phyloP scores from a whole-genome alignment of 2,329 filamentous ascomycete species.

The Botryotinia convoluta region DNA sequence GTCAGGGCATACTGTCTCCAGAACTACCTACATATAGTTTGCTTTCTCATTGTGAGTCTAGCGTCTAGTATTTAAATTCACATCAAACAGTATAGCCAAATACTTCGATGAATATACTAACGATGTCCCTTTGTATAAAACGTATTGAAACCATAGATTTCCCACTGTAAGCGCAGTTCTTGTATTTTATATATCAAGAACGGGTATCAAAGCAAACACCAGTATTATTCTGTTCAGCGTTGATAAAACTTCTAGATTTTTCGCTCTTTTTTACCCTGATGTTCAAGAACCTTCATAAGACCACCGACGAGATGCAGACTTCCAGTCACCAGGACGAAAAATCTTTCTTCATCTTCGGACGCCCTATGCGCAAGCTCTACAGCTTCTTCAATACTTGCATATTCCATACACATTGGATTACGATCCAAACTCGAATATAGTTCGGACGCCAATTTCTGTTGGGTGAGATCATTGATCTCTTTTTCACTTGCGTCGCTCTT shows the following conservation, averaged over 20 bases:
- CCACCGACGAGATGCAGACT: slow-evolving; percentile 83
- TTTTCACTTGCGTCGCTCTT: slow-evolving; percentile 33
- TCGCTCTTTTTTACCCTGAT: slow-evolving; percentile 71
- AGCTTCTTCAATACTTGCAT: slow-evolving; percentile 70
- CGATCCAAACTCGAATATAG: slow-evolving; percentile 58
- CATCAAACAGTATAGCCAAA: neutral
- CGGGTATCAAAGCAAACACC: slow-evolving; percentile 11
- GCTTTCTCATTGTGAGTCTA: neutral
- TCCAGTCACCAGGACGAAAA: slow-evolving; percentile 73
- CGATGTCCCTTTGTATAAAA: neutral
- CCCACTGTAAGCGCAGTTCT: neutral
- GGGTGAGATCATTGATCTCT: slow-evolving; percentile 50
- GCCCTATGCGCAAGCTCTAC: slow-evolving; percentile 49
- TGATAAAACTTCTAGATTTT: slow-evolving; percentile 43
- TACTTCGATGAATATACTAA: neutral
- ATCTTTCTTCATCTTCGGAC: slow-evolving; percentile 40
- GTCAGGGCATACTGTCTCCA: neutral
- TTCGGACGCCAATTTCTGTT: slow-evolving; percentile 65
- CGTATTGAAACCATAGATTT: neutral
- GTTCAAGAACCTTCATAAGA: slow-evolving; percentile 63
- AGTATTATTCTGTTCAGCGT: neutral
- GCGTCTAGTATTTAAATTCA: neutral
- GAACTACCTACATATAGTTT: neutral
- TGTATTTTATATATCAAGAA: neutral
- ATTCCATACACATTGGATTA: slow-evolving; percentile 46